Evolutionary conservation across 805 yeast genomes (phyloP).

Genomic region (Nakazawaea sp.): DNA sequence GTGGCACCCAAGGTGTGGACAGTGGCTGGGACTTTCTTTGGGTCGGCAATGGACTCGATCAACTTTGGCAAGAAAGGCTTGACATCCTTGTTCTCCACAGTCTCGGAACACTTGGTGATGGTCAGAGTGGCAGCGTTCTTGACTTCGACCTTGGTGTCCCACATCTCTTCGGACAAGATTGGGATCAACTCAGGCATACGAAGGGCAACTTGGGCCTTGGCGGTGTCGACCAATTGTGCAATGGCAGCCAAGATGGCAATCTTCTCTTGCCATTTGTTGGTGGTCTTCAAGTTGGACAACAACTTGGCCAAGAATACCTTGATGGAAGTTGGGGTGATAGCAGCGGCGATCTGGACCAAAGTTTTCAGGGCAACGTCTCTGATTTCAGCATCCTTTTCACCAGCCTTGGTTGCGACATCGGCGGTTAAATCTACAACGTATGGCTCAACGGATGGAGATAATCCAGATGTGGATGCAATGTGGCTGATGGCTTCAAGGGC

Average conservation of each 20-base stretch:
- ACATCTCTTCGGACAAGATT: slow-evolving; percentile 97
- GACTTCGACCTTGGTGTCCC: slow-evolving; percentile 99
- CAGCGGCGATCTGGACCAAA: slow-evolving; percentile 66
- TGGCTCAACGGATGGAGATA: slow-evolving; percentile 95
- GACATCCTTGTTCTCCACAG: slow-evolving; percentile 99
- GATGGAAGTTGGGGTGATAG: slow-evolving; percentile 89
- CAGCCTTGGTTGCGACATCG: slow-evolving; percentile 69
- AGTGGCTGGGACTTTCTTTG: slow-evolving; percentile 97
- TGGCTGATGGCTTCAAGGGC: slow-evolving; percentile 80
- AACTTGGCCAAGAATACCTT: slow-evolving; percentile 84
- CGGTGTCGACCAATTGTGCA: slow-evolving; percentile 83
- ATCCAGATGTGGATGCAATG: slow-evolving; percentile 72
- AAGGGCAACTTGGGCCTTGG: slow-evolving; percentile 92
- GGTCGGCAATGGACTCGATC: slow-evolving; percentile 94
- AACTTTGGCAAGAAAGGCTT: slow-evolving; percentile 98
- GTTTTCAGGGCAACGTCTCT: slow-evolving; percentile 72
- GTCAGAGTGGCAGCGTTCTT: slow-evolving; percentile 94
- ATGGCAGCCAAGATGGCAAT: slow-evolving; percentile 82
- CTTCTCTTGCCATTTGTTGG: slow-evolving; percentile 98
- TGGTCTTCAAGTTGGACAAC: slow-evolving; percentile 55
- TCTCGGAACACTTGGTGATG: slow-evolving; percentile 93
- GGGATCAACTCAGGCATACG: slow-evolving; percentile 99
- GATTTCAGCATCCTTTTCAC: slow-evolving; percentile 81
- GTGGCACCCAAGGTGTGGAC: slow-evolving; percentile 99
- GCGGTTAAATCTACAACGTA: slow-evolving; percentile 73